A percentile compares a stretch with the other conserved stretches of the same genome.
Conservation (phyloP, 169 alveolate genomes). For the Toxoplasma gondii region DNA sequence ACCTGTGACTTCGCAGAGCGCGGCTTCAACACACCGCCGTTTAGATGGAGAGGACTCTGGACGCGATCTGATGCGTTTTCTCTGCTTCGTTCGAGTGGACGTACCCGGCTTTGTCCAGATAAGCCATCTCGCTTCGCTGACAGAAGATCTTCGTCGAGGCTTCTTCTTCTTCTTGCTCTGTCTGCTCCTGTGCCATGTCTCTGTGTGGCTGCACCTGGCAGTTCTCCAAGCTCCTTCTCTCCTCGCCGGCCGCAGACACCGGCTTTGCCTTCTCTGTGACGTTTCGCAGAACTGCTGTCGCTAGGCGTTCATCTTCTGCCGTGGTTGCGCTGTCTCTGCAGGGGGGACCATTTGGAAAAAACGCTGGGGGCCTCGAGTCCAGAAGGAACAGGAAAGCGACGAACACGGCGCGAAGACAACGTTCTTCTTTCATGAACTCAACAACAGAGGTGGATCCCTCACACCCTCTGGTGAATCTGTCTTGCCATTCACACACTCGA, state of each 20-base stretch:
- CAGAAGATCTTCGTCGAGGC: constrained; percentile 45
- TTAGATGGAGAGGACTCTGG: too few relatives aligned
- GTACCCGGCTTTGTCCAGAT: constrained; percentile 50
- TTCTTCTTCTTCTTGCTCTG: constrained; percentile 17
- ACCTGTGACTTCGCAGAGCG: too few relatives aligned
- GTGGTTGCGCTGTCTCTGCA: constrained; percentile 33
- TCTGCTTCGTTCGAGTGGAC: too few relatives aligned
- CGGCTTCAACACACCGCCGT: too few relatives aligned
- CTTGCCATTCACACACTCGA: too few relatives aligned
- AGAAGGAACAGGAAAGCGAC: neutral
- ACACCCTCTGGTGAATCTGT: too few relatives aligned
- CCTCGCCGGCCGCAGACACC: constrained; percentile 25
- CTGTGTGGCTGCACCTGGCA: constrained; percentile 51
- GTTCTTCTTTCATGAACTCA: too few relatives aligned
- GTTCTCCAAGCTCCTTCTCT: neutral
- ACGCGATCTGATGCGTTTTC: too few relatives aligned
- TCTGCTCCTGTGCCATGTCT: constrained; percentile 44
- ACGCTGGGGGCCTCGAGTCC: neutral
- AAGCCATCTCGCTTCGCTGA: constrained; percentile 51
- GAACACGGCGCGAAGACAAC: neutral
- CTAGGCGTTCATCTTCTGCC: constrained; percentile 57
- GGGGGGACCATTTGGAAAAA: neutral
- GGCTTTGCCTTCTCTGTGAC: constrained; percentile 61
- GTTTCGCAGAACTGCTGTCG: constrained; percentile 61
- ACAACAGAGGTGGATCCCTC: too few relatives aligned